A percentile compares a stretch with the other conserved stretches of the same genome.
Conservation (phyloP, 768 basidiomycete genomes). For the Tricholoma saponaceum region DNA sequence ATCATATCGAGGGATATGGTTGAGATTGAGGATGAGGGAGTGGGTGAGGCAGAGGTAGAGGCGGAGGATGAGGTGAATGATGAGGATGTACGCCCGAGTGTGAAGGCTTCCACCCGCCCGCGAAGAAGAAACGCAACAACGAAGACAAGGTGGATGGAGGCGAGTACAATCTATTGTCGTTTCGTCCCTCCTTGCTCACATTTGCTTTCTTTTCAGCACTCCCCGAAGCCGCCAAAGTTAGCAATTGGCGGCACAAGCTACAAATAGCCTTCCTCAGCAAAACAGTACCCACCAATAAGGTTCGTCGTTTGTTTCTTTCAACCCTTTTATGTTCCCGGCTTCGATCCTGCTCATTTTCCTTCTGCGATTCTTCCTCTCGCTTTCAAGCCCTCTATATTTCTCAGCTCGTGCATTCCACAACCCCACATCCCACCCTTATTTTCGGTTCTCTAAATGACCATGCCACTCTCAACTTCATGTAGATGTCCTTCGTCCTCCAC, state of each 20-base stretch:
- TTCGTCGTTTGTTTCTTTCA: too few relatives aligned
- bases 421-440: too few relatives aligned
- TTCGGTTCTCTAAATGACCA: too few relatives aligned
- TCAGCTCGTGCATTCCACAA: too few relatives aligned
- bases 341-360: too few relatives aligned
- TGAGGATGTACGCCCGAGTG: conserved; percentile 40
- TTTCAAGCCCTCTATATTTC: too few relatives aligned
- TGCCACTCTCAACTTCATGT: too few relatives aligned
- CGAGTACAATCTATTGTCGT: too few relatives aligned
- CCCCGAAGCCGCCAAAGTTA: conserved; percentile 64
- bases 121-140: conserved; percentile 63
- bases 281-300: conserved; percentile 12
- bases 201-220: conserved; percentile 23
- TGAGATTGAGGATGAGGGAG: conserved; percentile 68
- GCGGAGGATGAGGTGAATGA: conserved; percentile 26
- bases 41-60: conserved; percentile 43
- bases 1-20: conserved; percentile 50
- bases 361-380: too few relatives aligned
- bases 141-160: conserved; percentile 63
- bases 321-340: too few relatives aligned
- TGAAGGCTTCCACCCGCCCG: conserved; percentile 57
- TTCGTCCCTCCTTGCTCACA: too few relatives aligned
- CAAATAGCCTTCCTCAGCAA: conserved; percentile 62
- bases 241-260: conserved; percentile 77
- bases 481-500: too few relatives aligned